Evolutionary conservation across 257 asterid genomes (phyloP), one percentile per base, ranked within the genome.

Genomic region (Nicotiana tabacum): DNA sequence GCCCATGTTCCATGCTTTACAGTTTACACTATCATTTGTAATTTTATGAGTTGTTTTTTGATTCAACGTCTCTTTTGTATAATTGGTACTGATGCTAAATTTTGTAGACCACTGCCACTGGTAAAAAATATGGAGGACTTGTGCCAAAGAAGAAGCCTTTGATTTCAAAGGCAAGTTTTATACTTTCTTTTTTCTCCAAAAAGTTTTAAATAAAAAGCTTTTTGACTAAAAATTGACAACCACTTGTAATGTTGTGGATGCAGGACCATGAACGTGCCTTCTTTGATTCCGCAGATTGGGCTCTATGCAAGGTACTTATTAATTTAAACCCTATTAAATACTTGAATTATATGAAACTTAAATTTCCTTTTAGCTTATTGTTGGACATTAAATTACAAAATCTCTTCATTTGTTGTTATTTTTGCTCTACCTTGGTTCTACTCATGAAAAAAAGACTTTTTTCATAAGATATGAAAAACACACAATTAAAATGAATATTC

Each of bases 261-360:
- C 88, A 95, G 98, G 95, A 95, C 77, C 91, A 89, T 66, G 89
- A 90, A 62, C 88, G 98, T 66, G 98, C 98, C 67, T 95, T 93
- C 83, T 95, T 95, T 80, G 98, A 95, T 85, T 95, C 98, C 1
- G 98, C 98, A 0, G 98, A 95, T 43, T 95, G 98, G 97, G 98
- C 91, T 74, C 83, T 95, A 13, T 84, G 92, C 87, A 94, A 93
- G 97, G 98, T 91, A 90, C 9, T 33, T 13, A 17, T 61, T 61
- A 60, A 60, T 60, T n/a, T n/a, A 60, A 11, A 21, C 10, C 9
- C 81, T 27, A 78, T 27, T 61, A 55, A 72, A 61, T 79, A 56
- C 32, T 10, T 16, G 48, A 12, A 51, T 12, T 51, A 17, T 9
- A 68, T 17, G 53, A 18, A 70, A 43, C 78, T 70, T 27, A 3